Percentiles rank a stretch among this genome's conserved stretches.
These are phyloP conservation scores for Podospora anserina DNA, from an alignment of 495 filamentous ascomycete genomes.

Conservation along the genomic window DNA sequence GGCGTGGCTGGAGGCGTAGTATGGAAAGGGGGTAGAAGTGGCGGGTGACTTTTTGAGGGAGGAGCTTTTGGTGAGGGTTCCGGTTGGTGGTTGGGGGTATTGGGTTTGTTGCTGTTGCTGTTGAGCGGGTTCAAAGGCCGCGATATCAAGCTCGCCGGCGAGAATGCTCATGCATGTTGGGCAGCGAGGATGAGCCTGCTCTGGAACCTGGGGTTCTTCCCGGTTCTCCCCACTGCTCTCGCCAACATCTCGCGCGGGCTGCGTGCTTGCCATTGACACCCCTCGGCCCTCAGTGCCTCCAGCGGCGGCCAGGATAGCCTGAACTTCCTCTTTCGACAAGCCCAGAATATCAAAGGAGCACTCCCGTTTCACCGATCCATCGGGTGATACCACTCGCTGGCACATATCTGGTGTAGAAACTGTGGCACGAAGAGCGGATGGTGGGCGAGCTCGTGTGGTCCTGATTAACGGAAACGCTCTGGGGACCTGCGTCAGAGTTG, in stretches of 20 bases:
- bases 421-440: not conserved
- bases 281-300: too few relatives aligned
- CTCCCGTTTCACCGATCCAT: constrained; percentile 3
- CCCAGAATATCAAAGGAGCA: constrained; percentile 9
- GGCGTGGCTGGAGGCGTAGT: constrained; percentile 10
- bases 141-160: not conserved
- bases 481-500: not conserved
- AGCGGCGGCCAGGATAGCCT: not conserved
- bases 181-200: not conserved
- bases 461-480: not conserved
- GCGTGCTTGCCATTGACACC: not conserved
- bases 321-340: not conserved
- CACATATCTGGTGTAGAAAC: not conserved
- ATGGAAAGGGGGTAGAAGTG: not conserved
- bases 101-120: constrained; percentile 1
- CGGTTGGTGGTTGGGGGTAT: not conserved
- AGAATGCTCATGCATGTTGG: constrained; percentile 6
- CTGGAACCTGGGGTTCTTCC: not conserved
- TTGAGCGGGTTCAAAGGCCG: not conserved
- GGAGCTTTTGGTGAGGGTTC: not conserved
- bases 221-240: not conserved
- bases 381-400: not conserved
- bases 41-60: constrained; percentile 15
- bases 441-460: not conserved
- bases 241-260: not conserved